Conservation (phyloP, 805 yeast species). For the Zygotorulaspora florentina region DNA sequence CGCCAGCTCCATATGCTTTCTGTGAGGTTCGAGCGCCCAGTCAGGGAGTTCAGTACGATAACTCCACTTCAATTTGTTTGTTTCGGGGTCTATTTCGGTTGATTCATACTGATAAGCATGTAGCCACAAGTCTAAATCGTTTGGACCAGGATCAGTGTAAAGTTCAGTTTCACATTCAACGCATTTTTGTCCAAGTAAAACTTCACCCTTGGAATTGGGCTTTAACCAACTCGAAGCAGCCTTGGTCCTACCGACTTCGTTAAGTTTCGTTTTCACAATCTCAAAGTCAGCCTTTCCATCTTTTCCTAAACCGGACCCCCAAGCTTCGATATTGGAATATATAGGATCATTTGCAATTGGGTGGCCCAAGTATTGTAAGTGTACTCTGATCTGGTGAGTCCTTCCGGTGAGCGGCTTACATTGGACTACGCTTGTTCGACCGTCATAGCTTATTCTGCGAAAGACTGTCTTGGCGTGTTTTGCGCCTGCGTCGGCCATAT, state of each 20-base stretch:
- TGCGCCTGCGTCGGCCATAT: slow-evolving; percentile 32
- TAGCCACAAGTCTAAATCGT: slow-evolving; percentile 82
- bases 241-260: slow-evolving; percentile 64
- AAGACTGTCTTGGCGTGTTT: slow-evolving; percentile 76
- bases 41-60: slow-evolving; percentile 73
- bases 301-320: slow-evolving; percentile 77
- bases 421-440: slow-evolving; percentile 58
- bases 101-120: slow-evolving; percentile 84
- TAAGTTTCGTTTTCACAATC: slow-evolving; percentile 46
- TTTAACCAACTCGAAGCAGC: slow-evolving; percentile 67
- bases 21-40: slow-evolving; percentile 69
- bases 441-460: slow-evolving; percentile 62
- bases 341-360: slow-evolving; percentile 94
- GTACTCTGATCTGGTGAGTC: slow-evolving; percentile 94
- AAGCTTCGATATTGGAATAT: slow-evolving; percentile 69
- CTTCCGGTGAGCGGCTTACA: slow-evolving; percentile 90
- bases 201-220: slow-evolving; percentile 61
- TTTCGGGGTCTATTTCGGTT: slow-evolving; percentile 31
- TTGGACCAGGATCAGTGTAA: slow-evolving; percentile 84
- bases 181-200: slow-evolving; percentile 55
- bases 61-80: slow-evolving; percentile 50
- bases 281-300: slow-evolving; percentile 48
- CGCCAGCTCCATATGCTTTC: slow-evolving; percentile 68
- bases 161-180: slow-evolving; percentile 62
- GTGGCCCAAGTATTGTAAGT: slow-evolving; percentile 79